These are phyloP conservation scores for Westerdykella sp. DNA, from an alignment of 2,329 filamentous ascomycete species.

Conservation along the genomic window DNA sequence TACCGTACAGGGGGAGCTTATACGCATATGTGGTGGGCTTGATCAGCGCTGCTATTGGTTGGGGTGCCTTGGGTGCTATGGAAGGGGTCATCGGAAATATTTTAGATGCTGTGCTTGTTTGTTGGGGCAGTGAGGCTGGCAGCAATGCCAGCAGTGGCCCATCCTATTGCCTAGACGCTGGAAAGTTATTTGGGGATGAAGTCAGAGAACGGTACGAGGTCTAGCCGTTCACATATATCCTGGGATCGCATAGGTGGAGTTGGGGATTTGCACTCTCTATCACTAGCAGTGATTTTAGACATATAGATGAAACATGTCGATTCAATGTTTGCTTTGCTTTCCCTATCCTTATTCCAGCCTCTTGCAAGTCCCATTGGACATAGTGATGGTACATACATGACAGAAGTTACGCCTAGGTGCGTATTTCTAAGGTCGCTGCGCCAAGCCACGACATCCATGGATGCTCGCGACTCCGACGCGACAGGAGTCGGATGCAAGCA, in stretches of 20 bases:
- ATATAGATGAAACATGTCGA: no score
- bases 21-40: conserved; percentile 94
- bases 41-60: conserved; percentile 89
- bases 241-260: conserved; percentile 5
- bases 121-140: conserved; percentile 77
- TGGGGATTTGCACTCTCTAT: background rate
- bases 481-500: no score
- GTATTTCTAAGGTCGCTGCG: no score
- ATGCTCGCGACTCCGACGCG: no score
- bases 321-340: no score
- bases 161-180: conserved; percentile 81
- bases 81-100: conserved; percentile 83
- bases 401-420: no score
- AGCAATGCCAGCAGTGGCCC: conserved; percentile 48
- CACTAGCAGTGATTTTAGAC: no score
- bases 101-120: conserved; percentile 81
- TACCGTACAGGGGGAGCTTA: conserved; percentile 61
- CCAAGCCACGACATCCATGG: no score
- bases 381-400: no score
- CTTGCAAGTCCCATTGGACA: no score
- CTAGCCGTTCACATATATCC: conserved; percentile 2
- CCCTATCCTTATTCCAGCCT: no score
- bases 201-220: conserved; percentile 25
- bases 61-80: conserved; percentile 85
- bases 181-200: conserved; percentile 69